A percentile compares a stretch with the other conserved stretches of the same genome.
These are phyloP conservation scores for Desmodesmus armatus DNA, from an alignment of 139 green algal species.

Conservation along the genomic window DNA sequence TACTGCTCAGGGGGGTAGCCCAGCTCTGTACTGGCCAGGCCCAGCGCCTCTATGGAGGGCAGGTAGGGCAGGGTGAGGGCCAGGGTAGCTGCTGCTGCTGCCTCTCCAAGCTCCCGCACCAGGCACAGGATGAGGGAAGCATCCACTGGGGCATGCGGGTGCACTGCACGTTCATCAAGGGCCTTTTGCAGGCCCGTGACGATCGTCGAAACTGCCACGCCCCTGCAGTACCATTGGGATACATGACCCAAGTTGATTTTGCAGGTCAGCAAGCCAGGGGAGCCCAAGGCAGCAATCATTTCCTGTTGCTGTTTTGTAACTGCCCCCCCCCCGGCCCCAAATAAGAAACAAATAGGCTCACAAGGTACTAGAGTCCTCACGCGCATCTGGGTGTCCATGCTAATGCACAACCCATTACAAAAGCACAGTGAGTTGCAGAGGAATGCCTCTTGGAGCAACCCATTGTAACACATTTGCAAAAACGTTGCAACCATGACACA, in stretches of 20 bases:
- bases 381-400: too few species aligned
- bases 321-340: too few species aligned
- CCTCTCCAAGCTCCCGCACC: conserved; percentile 48
- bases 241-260: too few species aligned
- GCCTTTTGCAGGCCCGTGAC: conserved; percentile 34
- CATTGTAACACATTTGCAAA: too few species aligned
- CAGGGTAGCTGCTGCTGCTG: conserved; percentile 30
- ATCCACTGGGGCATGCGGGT: conserved; percentile 27
- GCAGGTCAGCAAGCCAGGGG: too few species aligned
- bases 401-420: too few species aligned
- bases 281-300: too few species aligned
- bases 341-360: too few species aligned
- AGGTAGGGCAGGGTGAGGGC: conserved; percentile 54
- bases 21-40: conserved; percentile 65
- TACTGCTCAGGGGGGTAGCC: conserved; percentile 49
- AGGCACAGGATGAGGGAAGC: conserved; percentile 69
- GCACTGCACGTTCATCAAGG: conserved; percentile 17
- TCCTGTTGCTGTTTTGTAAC: too few species aligned
- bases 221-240: conserved; percentile 27
- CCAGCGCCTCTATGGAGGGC: conserved; percentile 55
- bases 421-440: neutral
- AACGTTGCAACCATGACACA: too few species aligned
- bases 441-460: too few species aligned
- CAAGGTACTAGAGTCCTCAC: too few species aligned
- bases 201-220: conserved; percentile 9